Evolutionary conservation across 148 eudicot species (phyloP).

Genomic region (Diospyros kaki): DNA sequence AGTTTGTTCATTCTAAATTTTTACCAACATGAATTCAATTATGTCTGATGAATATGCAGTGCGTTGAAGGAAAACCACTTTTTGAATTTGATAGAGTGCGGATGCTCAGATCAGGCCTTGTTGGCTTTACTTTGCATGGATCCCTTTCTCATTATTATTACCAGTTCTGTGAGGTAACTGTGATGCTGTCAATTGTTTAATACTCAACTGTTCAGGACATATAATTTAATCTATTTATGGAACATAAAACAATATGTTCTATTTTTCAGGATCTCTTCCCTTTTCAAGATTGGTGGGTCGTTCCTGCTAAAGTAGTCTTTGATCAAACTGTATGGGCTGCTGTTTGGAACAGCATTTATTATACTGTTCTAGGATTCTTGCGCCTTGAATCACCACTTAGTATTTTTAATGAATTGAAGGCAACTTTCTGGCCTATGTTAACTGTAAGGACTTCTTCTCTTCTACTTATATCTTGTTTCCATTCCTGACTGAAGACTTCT

Average conservation of each 20-base stretch:
- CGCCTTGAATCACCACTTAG: slow-evolving; percentile 75
- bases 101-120: slow-evolving; percentile 85
- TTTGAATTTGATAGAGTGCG: slow-evolving; percentile 91
- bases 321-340: slow-evolving; percentile 94
- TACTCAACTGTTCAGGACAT: not conserved
- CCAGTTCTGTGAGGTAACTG: slow-evolving; percentile 80
- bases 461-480: slow-evolving; percentile 1
- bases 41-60: slow-evolving; percentile 41
- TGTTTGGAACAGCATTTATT: slow-evolving; percentile 94
- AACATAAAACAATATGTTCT: slow-evolving; percentile 1
- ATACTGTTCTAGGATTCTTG: slow-evolving; percentile 56
- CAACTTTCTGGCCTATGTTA: slow-evolving; percentile 87
- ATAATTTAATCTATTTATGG: slow-evolving; percentile 1
- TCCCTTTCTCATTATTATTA: slow-evolving; percentile 97
- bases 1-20: not conserved
- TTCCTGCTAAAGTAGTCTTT: slow-evolving; percentile 79
- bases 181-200: not conserved
- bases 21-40: slow-evolving; percentile 1
- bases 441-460: slow-evolving; percentile 53
- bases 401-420: slow-evolving; percentile 63
- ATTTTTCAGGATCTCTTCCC: slow-evolving; percentile 70
- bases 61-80: slow-evolving; percentile 89
- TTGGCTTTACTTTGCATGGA: slow-evolving; percentile 89
- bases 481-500: not conserved
- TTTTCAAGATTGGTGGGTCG: slow-evolving; percentile 91